Percentiles rank a stretch among this genome's conserved stretches.
Evolutionary conservation across 257 asterid genomes (phyloP).

Genomic region (Solanum dulcamara): DNA sequence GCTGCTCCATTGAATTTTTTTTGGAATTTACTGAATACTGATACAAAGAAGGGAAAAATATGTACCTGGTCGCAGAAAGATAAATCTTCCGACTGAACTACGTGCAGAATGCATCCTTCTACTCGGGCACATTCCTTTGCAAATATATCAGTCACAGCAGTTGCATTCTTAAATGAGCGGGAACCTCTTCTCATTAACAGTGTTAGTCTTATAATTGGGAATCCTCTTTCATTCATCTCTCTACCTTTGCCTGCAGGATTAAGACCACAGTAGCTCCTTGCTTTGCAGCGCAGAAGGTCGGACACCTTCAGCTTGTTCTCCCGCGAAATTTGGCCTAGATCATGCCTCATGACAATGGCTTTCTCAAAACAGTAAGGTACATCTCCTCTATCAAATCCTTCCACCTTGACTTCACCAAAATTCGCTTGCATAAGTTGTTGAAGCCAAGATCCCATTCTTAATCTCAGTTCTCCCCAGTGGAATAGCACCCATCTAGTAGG

Average conservation of each 20-base stretch:
- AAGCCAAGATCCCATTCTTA: slow-evolving; percentile 23
- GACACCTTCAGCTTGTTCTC: slow-evolving; percentile 13
- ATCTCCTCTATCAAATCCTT: slow-evolving; percentile 11
- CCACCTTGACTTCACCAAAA: slow-evolving; percentile 16
- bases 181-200: slow-evolving; percentile 21
- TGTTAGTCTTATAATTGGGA: slow-evolving; percentile 15
- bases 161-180: slow-evolving; percentile 22
- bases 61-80: slow-evolving; percentile 24
- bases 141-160: slow-evolving; percentile 17
- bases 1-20: not conserved
- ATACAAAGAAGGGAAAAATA: not conserved
- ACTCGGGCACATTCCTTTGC: slow-evolving; percentile 4
- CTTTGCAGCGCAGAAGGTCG: slow-evolving; percentile 19
- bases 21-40: not conserved
- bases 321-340: slow-evolving; percentile 7
- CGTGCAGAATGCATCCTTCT: slow-evolving; percentile 16
- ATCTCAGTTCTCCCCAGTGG: slow-evolving; percentile 24
- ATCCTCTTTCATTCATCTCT: slow-evolving; percentile 9
- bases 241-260: not conserved
- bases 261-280: slow-evolving; percentile 15
- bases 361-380: slow-evolving; percentile 30
- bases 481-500: slow-evolving; percentile 28
- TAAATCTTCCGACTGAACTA: slow-evolving; percentile 23
- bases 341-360: slow-evolving; percentile 27
- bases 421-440: slow-evolving; percentile 3